These are phyloP conservation scores for Microstegium vimineum DNA, from an alignment of 176 grass and related monocot species.

Conservation along the genomic window DNA sequence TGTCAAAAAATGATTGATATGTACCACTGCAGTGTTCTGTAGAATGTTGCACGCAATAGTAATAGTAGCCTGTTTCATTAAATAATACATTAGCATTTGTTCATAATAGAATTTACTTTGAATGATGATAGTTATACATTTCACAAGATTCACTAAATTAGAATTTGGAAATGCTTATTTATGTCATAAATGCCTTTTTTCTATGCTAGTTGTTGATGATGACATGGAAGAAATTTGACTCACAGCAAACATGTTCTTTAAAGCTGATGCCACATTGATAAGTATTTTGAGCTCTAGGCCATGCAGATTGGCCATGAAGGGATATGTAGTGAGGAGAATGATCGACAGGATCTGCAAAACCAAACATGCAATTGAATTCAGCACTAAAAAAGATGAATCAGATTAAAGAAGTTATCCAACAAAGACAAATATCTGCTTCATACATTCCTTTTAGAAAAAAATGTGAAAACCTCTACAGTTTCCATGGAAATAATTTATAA, in stretches of 20 bases:
- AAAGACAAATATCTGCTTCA: neutral
- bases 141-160: too few species aligned
- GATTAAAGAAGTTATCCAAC: neutral
- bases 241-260: slow-evolving; percentile 57
- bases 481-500: neutral
- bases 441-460: neutral
- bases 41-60: slow-evolving; percentile 56
- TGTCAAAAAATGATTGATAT: neutral
- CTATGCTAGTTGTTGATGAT: neutral
- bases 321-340: slow-evolving; percentile 53
- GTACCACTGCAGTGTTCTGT: slow-evolving; percentile 63
- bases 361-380: slow-evolving; percentile 18
- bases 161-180: too few species aligned
- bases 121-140: too few species aligned
- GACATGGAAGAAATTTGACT: slow-evolving; percentile 1
- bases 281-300: slow-evolving; percentile 48
- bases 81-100: slow-evolving; percentile 9
- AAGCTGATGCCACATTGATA: slow-evolving; percentile 47
- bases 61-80: slow-evolving; percentile 54
- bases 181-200: neutral
- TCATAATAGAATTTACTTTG: neutral
- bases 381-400: neutral
- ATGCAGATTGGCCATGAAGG: slow-evolving; percentile 51
- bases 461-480: neutral
- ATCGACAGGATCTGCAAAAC: slow-evolving; percentile 56